Conservation (phyloP, 2,329 filamentous ascomycete species). For the Ceratocystis ficicola region DNA sequence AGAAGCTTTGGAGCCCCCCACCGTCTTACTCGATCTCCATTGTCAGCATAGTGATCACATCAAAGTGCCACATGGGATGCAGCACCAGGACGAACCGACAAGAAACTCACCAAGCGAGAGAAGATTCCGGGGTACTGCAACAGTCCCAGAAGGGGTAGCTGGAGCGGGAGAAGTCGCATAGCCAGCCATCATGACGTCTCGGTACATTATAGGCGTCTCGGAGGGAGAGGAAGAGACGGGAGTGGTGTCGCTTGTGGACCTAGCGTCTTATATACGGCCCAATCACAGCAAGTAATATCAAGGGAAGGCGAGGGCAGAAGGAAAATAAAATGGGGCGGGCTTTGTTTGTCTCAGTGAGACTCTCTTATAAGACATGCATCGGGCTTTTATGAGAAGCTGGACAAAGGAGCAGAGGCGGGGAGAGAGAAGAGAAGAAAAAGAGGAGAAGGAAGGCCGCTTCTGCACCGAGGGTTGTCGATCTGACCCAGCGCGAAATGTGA, state of each 20-base stretch:
- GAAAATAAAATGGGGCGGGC: not conserved
- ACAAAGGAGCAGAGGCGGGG: not conserved
- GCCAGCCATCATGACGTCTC: not conserved
- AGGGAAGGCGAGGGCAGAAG: not conserved
- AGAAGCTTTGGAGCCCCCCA: not conserved
- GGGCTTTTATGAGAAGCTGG: not conserved
- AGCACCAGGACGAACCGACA: not conserved
- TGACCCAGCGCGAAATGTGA: not conserved
- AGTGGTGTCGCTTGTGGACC: not conserved
- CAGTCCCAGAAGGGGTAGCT: not conserved
- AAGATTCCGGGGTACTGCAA: not conserved
- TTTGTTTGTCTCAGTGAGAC: constrained; percentile 5
- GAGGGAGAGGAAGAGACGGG: not conserved
- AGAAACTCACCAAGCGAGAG: not conserved
- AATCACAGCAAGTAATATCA: constrained; percentile 7
- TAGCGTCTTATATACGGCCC: not conserved
- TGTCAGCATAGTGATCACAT: not conserved
- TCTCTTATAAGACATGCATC: constrained; percentile 11
- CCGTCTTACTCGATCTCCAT: not conserved
- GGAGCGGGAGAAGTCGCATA: not conserved
- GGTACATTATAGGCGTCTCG: not conserved
- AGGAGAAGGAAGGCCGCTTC: not conserved
- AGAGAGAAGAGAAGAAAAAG: not conserved
- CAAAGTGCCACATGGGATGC: not conserved
- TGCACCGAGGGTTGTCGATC: not conserved